phyloP scores from a whole-genome alignment of 768 basidiomycete species.

The Calocybe indica region DNA sequence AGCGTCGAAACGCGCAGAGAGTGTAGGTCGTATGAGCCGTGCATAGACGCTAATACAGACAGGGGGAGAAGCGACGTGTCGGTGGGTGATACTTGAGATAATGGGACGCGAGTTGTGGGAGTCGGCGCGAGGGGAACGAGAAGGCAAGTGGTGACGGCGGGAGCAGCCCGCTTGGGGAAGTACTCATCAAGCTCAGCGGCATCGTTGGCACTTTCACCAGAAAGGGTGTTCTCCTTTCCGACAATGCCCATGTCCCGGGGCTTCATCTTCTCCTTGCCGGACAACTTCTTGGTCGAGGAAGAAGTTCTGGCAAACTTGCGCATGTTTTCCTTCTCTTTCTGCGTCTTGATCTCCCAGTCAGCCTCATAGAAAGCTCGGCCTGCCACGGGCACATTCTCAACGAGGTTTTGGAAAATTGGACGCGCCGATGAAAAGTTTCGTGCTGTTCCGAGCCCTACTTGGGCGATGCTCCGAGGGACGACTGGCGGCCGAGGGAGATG shows the following conservation, averaged over 20 bases:
- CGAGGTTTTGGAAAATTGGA: slow-evolving; percentile 75
- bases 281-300: slow-evolving; percentile 14
- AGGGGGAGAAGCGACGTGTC: slow-evolving; percentile 47
- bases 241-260: slow-evolving; percentile 13
- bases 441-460: slow-evolving; percentile 72
- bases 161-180: slow-evolving; percentile 36
- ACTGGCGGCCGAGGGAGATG: slow-evolving; percentile 54
- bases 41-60: slow-evolving; percentile 43
- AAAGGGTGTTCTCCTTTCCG: slow-evolving; percentile 8
- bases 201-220: slow-evolving; percentile 1
- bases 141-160: slow-evolving; percentile 55
- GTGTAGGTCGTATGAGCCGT: slow-evolving; percentile 49
- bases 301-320: slow-evolving; percentile 19
- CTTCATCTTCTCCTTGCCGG: slow-evolving; percentile 29
- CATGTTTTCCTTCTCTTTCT: slow-evolving; percentile 33
- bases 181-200: slow-evolving; percentile 50
- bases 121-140: slow-evolving; percentile 76
- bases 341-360: slow-evolving; percentile 57
- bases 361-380: slow-evolving; percentile 70
- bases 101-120: slow-evolving; percentile 59
- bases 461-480: slow-evolving; percentile 42
- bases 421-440: slow-evolving; percentile 70
- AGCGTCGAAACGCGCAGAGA: slow-evolving; percentile 59
- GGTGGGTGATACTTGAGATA: slow-evolving; percentile 27
- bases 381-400: slow-evolving; percentile 75